Evolutionary conservation across 1,284 basidiomycete genomes (phyloP).

Genomic region (Leucoagaricus sp.): DNA sequence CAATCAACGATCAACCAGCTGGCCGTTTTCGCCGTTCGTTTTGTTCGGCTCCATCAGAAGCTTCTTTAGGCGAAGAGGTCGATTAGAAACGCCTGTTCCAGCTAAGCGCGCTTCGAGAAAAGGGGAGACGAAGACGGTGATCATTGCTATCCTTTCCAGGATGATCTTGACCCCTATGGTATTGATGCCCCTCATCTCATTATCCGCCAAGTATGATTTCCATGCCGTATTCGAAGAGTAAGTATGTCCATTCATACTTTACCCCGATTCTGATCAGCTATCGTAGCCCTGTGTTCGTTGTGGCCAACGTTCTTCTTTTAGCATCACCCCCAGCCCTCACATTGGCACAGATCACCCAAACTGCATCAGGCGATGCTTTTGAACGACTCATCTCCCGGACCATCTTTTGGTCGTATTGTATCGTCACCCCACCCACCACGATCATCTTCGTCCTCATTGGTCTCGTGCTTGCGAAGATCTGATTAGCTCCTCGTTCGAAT

Average conservation of each 20-base stretch:
- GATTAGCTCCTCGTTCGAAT: too few species aligned
- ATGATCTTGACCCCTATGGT: slow-evolving; percentile 88
- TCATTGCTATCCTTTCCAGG: slow-evolving; percentile 74
- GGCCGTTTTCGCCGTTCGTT: background rate
- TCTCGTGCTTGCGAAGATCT: slow-evolving; percentile 53
- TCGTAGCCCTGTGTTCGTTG: slow-evolving; percentile 78
- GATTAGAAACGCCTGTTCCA: background rate
- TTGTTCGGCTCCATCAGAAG: background rate
- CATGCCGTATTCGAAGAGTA: slow-evolving; percentile 76
- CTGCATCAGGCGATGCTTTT: slow-evolving; percentile 85
- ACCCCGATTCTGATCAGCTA: too few species aligned
- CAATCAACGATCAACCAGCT: background rate
- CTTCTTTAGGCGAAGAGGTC: background rate
- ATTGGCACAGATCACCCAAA: slow-evolving; percentile 88
- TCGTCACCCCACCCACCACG: slow-evolving; percentile 81
- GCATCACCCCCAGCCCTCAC: slow-evolving; percentile 83
- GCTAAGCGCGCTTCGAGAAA: slow-evolving; percentile 28
- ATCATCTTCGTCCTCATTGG: slow-evolving; percentile 78
- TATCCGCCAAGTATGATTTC: slow-evolving; percentile 61
- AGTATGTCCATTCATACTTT: too few species aligned
- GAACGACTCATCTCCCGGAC: slow-evolving; percentile 86
- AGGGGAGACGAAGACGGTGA: slow-evolving; percentile 82
- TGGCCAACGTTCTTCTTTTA: slow-evolving; percentile 75
- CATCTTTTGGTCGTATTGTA: slow-evolving; percentile 82
- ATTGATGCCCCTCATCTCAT: slow-evolving; percentile 71